Evolutionary conservation across 1,284 basidiomycete species (phyloP), one percentile per base, ranked within the genome.

Genomic region (Pascua guehoae): DNA sequence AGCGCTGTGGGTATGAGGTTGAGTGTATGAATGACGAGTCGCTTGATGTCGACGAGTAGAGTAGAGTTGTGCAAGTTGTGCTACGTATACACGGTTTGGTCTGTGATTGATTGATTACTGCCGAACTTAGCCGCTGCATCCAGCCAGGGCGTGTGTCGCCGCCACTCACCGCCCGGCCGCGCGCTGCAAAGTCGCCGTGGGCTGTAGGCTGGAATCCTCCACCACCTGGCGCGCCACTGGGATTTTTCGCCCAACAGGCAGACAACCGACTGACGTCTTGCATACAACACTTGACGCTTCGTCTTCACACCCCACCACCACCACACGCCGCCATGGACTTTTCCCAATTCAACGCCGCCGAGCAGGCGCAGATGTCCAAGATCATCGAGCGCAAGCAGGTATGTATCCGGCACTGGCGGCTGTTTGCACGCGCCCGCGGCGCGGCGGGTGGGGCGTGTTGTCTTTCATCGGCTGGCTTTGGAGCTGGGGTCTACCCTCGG

Each of bases 351-450:
- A 91, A 86, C 77, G 74, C 84, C 46, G 85, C 88, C 68, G 91
- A 93, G 76, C 90, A 92, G 83, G 88, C 88, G 24, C 89, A 91
- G 75, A 89, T 94, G 87, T 86, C 84, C 58, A 88, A 74, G 62
- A 62, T 93, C 71, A 91, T 96, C 61, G 92, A 95, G 81, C 90
- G 89, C 81, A 92, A 89, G 81, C 92, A 95, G 86, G 91, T 88
- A 60, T 52, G 80, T 67, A 15, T 12, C n/a, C 12, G 2, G 40
- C 40, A n/a, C 40, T 12, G 9, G 9, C 39, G 39, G 39, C 39
- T 14, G 39, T 40, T 14, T 9, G 9, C 39, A 40, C 39, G 40
- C 40, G 40, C 12, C 4, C 40, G 40, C 12, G 40, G 40, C n/a
- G n/a, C n/a, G n/a, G n/a, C n/a, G n/a, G n/a, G n/a, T n/a, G n/a